A percentile compares a stretch with the other conserved stretches of the same genome.
Conservation (phyloP, 768 basidiomycete genomes). For the Harrya chromipes region DNA sequence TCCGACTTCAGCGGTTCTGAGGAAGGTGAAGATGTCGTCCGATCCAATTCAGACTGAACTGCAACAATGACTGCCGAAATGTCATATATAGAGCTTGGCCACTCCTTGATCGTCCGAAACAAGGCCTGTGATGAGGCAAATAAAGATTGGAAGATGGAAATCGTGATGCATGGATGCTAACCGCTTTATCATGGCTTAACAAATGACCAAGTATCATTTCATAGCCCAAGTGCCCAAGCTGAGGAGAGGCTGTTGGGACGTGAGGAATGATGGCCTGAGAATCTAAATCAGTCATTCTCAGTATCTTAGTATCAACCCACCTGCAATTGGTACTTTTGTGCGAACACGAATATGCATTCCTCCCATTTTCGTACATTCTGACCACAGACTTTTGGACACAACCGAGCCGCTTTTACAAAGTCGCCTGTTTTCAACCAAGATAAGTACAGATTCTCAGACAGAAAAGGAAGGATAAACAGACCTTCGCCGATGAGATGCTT, state of each 20-base stretch:
- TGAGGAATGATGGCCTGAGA: conserved; percentile 81
- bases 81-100: conserved; percentile 92
- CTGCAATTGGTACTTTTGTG: conserved; percentile 74
- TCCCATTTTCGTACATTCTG: conserved; percentile 87
- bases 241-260: conserved; percentile 80
- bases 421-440: conserved; percentile 38
- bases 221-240: conserved; percentile 81
- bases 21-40: conserved; percentile 46
- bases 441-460: not conserved
- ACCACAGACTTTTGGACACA: conserved; percentile 84
- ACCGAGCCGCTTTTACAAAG: conserved; percentile 73
- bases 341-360: conserved; percentile 90
- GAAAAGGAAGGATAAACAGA: conserved; percentile 28
- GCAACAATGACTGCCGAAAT: conserved; percentile 85
- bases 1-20: conserved; percentile 43
- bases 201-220: conserved; percentile 94
- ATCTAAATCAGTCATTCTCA: not conserved
- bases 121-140: conserved; percentile 50
- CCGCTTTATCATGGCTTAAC: conserved; percentile 71
- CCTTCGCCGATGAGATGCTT: conserved; percentile 82
- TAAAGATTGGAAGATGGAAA: not conserved
- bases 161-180: conserved; percentile 25
- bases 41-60: conserved; percentile 78
- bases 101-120: conserved; percentile 73
- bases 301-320: conserved; percentile 39